Evolutionary conservation across 2,329 filamentous ascomycete species (phyloP).

Genomic region (Botryotinia calthae): DNA sequence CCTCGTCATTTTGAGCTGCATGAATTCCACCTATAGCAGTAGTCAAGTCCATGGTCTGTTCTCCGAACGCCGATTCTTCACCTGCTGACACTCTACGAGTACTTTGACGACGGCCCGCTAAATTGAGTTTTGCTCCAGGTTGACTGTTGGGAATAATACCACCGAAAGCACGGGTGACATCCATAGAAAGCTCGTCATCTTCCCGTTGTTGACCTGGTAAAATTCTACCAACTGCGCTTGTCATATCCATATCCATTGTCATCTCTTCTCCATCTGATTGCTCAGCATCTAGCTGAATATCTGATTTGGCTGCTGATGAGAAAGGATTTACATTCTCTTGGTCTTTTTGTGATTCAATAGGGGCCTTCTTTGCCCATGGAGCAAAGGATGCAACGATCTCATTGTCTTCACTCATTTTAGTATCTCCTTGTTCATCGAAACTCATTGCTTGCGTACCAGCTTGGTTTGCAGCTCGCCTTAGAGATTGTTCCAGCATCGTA

Average conservation of each 20-base stretch:
- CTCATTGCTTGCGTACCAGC: constrained; percentile 71
- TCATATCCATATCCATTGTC: constrained; percentile 59
- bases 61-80: constrained; percentile 34
- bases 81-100: constrained; percentile 41
- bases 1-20: constrained; percentile 36
- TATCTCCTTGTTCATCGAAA: constrained; percentile 54
- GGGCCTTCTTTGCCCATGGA: constrained; percentile 65
- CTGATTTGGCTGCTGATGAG: constrained; percentile 37
- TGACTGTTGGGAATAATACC: constrained; percentile 58
- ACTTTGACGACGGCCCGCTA: constrained; percentile 38
- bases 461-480: constrained; percentile 70
- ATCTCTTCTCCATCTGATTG: constrained; percentile 42
- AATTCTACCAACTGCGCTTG: constrained; percentile 55
- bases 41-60: constrained; percentile 55
- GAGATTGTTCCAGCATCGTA: constrained; percentile 70
- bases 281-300: constrained; percentile 28
- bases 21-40: constrained; percentile 54
- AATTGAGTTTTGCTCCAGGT: constrained; percentile 37
- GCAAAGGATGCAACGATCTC: constrained; percentile 72
- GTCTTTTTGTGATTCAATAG: constrained; percentile 39
- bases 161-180: constrained; percentile 81
- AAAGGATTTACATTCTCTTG: constrained; percentile 52
- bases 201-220: constrained; percentile 34
- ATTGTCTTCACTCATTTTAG: constrained; percentile 53
- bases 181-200: constrained; percentile 75